Base-by-base conservation (phyloP, 2,329 filamentous ascomycete genomes). In the Leptographium galeiforme region DNA sequence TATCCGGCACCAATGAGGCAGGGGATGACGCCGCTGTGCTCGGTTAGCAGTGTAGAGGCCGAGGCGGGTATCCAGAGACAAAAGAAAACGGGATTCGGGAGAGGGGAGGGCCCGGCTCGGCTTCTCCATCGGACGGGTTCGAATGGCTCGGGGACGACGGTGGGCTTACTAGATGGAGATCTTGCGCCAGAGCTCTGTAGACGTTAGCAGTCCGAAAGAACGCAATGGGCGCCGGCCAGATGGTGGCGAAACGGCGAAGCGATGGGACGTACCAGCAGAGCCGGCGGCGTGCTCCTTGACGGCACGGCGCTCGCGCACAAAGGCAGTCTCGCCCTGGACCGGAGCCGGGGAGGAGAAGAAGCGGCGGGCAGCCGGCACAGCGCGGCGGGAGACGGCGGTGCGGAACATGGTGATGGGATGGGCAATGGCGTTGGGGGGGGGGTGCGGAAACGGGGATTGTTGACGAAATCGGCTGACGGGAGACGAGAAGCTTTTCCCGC, bases 111-210 rank as follows among this genome's bases (percentile, higher is more conserved):
- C 6, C 6, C 11, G 7, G 11, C 12, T 25, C 19, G 10, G 19
- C 10, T n/a, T 36, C 8, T 36, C 34, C 2, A 36, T 36, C 8
- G 34, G 3, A 13, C 10, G 45, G 25, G 14, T 3, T 16, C 10
- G 45, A 10, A 7, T 18, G 36, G 11, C 38, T 30, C 14, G 16
- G 18, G 36, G 13, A 11, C 4, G 45, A 19, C n/a, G n/a, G 19
- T 8, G n/a, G 19, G 44, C 87, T 73, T 88, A 96, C 90, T 88
- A 97, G 77, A 96, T 78, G 60, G 89, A 93, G 64, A 97, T 84
- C 79, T 94, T 97, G 72, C 81, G 84, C 93, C 93, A 98, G 65
- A 95, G 82, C 65, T 89, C 91, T 95, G 67, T 55, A 8, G 34
- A 36, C 34, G 34, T 36, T 36, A 36, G 34, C 34, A 36, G 2